These are phyloP conservation scores for Leccinellum albellum DNA, from an alignment of 768 basidiomycete genomes.

Conservation along the genomic window DNA sequence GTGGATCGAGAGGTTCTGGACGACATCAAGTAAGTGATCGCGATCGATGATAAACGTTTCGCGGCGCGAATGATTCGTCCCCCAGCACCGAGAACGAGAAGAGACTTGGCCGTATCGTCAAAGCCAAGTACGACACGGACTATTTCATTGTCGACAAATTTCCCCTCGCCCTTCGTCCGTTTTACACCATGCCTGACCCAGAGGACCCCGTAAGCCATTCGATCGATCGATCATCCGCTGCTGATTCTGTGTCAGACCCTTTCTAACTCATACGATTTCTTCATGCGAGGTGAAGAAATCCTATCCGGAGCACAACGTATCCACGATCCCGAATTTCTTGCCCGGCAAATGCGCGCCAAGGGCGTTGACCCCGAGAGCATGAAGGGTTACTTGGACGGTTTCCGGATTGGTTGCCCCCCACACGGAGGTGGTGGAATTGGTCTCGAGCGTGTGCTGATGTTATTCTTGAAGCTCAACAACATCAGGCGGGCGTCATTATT, in stretches of 20 bases:
- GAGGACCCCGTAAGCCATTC: conserved; percentile 65
- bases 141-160: conserved; percentile 99
- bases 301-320: conserved; percentile 97
- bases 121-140: conserved; percentile 92
- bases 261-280: conserved; percentile 99
- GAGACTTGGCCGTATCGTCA: conserved; percentile 84
- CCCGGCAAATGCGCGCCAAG: conserved; percentile 79
- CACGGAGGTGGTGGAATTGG: conserved; percentile 98
- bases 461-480: conserved; percentile 96
- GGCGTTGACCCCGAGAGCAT: conserved; percentile 90
- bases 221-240: background rate
- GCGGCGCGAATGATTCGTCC: conserved; percentile 1
- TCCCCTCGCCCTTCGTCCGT: conserved; percentile 91
- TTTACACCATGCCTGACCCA: conserved; percentile 99
- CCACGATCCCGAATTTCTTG: conserved; percentile 81
- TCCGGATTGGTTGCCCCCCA: conserved; percentile 91
- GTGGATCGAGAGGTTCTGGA: conserved; percentile 74
- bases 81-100: conserved; percentile 92
- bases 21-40: conserved; percentile 73
- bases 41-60: background rate
- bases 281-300: conserved; percentile 99
- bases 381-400: conserved; percentile 90
- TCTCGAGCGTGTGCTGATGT: conserved; percentile 92
- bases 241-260: conserved; percentile 50
- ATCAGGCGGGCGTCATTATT: conserved; percentile 90